Percentiles rank a stretch among this genome's conserved stretches.
Conservation (phyloP, 2,329 filamentous ascomycete genomes). For the Zarea fungicola region DNA sequence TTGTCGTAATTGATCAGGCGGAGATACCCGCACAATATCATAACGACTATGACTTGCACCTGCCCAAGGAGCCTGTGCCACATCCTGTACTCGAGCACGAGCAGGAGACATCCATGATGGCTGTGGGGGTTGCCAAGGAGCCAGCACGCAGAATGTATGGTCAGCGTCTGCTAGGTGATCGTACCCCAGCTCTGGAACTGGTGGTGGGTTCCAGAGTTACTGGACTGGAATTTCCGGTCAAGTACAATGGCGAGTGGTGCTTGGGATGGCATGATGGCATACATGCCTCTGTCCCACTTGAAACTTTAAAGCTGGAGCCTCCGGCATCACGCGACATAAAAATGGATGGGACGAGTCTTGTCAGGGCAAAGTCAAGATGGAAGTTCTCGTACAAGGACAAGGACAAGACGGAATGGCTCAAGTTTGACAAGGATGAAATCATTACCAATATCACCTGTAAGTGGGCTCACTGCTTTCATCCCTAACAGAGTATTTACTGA, state of each 20-base stretch:
- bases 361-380: slow-evolving; percentile 48
- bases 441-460: slow-evolving; percentile 59
- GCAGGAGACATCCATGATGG: slow-evolving; percentile 36
- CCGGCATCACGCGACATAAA: slow-evolving; percentile 42
- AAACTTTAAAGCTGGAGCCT: slow-evolving; percentile 42
- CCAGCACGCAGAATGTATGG: slow-evolving; percentile 44
- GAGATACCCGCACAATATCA: slow-evolving; percentile 34
- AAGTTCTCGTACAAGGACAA: slow-evolving; percentile 43
- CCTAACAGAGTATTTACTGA: not conserved
- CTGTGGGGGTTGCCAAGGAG: slow-evolving; percentile 41
- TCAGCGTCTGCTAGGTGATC: slow-evolving; percentile 40
- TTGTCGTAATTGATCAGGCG: slow-evolving; percentile 42
- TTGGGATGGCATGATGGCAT: slow-evolving; percentile 52
- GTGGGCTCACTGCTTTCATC: slow-evolving; percentile 19
- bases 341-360: slow-evolving; percentile 40
- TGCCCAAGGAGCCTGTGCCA: slow-evolving; percentile 33
- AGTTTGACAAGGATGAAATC: slow-evolving; percentile 60
- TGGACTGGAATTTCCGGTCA: slow-evolving; percentile 45
- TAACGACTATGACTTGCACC: slow-evolving; percentile 51
- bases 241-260: slow-evolving; percentile 52
- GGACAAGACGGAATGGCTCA: slow-evolving; percentile 43
- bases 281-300: slow-evolving; percentile 44
- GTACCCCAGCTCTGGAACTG: slow-evolving; percentile 41
- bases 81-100: slow-evolving; percentile 39
- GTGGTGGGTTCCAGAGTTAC: slow-evolving; percentile 44